Base-by-base conservation (phyloP, 2,329 filamentous ascomycete genomes). In the Cytospora piceae region DNA sequence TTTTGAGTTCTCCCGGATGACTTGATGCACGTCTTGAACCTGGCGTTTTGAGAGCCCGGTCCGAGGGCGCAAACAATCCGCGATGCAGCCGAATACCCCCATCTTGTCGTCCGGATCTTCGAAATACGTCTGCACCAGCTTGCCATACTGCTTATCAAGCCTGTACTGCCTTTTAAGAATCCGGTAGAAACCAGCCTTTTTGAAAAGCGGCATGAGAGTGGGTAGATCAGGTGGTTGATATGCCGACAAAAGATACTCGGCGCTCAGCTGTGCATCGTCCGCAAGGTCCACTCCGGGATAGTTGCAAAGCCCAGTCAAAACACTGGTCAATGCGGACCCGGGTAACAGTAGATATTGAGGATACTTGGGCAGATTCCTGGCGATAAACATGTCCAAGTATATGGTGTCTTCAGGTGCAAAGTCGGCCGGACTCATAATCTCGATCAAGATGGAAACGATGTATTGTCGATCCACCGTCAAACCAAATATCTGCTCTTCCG, bases 321-420 rank as follows among this genome's bases (percentile, higher is more conserved):
- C 89, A 66, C 88, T 89, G 66, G 93, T 92, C 0, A 99, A 82
- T 1, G 91, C 90, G 2, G 92, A 93, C 22, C 94, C 95, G 0
- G 94, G 91, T 56, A 99, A 87, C 14, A 98, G 85, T 59, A 99
- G 89, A 73, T 97, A 97, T 74, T 98, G 94, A 0, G 94, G 93
- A 73, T 97, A 99, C 76, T 99, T 99, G 4, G 96, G 92, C 58
- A 99, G 80, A 74, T 97, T 99, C 64, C 95, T 88, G 22, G 95
- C 94, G 74, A 99, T 91, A 74, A 99, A 99, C 93, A 99, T 99
- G 77, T 99, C 93, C 54, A 99, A 85, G 76, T 97, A 99, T 64
- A 99, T 92, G 15, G 91, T 94, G 73, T 98, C 93, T 67, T 91
- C 87, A 0, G 88, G 78, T 0, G 88, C 85, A 76, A 97, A 98